These are phyloP conservation scores for Fragosphaeria purpurea DNA, from an alignment of 2,329 filamentous ascomycete genomes.

Conservation along the genomic window DNA sequence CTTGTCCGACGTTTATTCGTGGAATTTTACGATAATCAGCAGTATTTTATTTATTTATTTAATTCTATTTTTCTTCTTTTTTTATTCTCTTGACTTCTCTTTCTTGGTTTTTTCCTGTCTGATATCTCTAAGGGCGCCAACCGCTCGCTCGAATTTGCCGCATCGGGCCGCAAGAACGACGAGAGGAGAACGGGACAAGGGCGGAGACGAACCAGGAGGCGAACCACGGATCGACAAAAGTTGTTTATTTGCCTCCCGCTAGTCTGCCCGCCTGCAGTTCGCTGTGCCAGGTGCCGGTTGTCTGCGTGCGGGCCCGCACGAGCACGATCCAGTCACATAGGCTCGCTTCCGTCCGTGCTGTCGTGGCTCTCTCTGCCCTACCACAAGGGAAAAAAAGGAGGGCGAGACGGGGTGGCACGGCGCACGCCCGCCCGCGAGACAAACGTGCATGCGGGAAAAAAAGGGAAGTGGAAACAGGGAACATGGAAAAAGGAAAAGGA, in stretches of 20 bases:
- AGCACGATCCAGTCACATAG: no score
- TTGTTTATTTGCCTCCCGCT: no score
- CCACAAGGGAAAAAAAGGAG: neutral
- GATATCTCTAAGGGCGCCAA: no score
- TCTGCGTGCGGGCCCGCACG: neutral
- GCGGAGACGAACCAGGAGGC: no score
- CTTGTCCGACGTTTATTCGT: no score
- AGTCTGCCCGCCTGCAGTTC: no score
- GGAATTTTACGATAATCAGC: no score
- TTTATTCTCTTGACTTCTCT: no score
- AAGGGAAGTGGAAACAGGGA: neutral
- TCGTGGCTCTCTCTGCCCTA: neutral
- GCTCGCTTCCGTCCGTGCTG: constrained; percentile 1
- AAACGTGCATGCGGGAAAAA: neutral
- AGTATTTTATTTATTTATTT: no score
- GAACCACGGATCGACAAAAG: no score
- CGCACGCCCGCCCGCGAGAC: neutral
- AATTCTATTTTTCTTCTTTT: no score
- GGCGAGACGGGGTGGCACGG: neutral
- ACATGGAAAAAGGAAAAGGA: neutral
- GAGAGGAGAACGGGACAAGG: neutral
- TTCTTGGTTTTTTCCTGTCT: no score
- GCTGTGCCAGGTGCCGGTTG: neutral
- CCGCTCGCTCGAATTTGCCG: neutral
- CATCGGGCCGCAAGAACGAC: neutral